These are phyloP conservation scores for Aureobasidium musti DNA, from an alignment of 2,329 filamentous ascomycete species.

Conservation along the genomic window DNA sequence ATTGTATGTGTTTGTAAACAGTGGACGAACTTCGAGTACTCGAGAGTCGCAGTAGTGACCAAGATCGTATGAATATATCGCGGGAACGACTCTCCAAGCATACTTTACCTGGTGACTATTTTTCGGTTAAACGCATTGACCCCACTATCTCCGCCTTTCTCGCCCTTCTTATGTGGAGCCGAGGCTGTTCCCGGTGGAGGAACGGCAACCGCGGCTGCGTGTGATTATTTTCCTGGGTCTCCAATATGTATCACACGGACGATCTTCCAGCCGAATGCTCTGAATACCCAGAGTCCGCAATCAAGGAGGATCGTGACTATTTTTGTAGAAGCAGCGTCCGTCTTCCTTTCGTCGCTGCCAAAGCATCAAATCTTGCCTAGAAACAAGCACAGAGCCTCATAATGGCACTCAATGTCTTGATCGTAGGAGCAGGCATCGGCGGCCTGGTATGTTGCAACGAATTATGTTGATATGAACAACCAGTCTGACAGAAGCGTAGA, in stretches of 20 bases:
- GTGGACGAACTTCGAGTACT: not conserved
- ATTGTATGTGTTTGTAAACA: conserved; percentile 17
- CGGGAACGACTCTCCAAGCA: not conserved
- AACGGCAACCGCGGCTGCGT: not conserved
- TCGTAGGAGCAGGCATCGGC: conserved; percentile 40
- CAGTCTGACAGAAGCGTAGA: conserved; percentile 19
- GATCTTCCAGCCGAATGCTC: not conserved
- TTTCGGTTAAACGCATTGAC: not conserved
- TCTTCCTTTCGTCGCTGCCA: not conserved
- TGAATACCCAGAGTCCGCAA: not conserved
- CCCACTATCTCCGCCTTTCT: not conserved
- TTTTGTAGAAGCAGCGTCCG: not conserved
- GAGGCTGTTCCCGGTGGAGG: not conserved
- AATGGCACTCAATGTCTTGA: conserved; percentile 33
- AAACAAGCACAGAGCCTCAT: not conserved
- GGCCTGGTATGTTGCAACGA: conserved; percentile 32
- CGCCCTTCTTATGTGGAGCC: not conserved
- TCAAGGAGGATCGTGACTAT: not conserved
- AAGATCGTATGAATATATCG: not conserved
- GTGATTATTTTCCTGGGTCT: not conserved
- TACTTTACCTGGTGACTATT: not conserved
- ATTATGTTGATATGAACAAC: not conserved
- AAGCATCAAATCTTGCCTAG: not conserved
- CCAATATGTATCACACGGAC: not conserved
- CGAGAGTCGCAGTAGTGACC: not conserved